Percentiles rank a stretch among this genome's conserved stretches.
Evolutionary conservation across 129 eudicot species (phyloP).

Genomic region (Pseudognaphalium luteoalbum): DNA sequence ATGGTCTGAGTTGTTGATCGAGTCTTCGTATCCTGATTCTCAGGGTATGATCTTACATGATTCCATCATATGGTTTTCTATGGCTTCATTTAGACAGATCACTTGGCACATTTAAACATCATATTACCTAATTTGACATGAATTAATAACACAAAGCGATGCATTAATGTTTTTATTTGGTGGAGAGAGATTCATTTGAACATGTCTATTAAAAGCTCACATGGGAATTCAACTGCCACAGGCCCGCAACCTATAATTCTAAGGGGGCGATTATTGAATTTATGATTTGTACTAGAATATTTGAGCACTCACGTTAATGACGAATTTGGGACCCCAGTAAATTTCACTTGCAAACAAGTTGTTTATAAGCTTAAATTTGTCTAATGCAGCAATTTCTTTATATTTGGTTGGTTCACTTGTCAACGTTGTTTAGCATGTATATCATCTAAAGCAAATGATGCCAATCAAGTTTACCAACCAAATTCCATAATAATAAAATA

Average conservation of each 20-base stretch:
- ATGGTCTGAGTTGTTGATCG: conserved; percentile 54
- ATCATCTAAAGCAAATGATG: not conserved
- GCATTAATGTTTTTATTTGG: not conserved
- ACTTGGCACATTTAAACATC: not conserved
- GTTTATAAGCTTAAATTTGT: not conserved
- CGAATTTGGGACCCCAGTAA: not conserved
- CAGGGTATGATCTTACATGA: conserved; percentile 44
- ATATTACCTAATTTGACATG: conserved; percentile 4
- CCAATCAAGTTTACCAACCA: not conserved
- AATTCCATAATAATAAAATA: not conserved
- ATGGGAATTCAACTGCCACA: not conserved
- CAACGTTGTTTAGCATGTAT: not conserved
- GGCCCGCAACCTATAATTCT: not conserved
- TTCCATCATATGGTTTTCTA: not conserved
- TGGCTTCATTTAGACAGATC: not conserved
- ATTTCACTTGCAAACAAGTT: not conserved
- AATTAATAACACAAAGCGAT: not conserved
- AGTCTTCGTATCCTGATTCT: conserved; percentile 55
- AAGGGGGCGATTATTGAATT: not conserved
- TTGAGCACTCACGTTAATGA: not conserved
- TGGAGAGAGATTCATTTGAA: conserved; percentile 6
- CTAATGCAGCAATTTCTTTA: not conserved
- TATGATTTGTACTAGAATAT: not conserved
- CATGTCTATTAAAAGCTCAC: not conserved
- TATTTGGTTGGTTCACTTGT: not conserved